Evolutionary conservation across 495 filamentous ascomycete genomes (phyloP), one percentile per base, ranked within the genome.

Genomic region (Hypoxylon fuscum): DNA sequence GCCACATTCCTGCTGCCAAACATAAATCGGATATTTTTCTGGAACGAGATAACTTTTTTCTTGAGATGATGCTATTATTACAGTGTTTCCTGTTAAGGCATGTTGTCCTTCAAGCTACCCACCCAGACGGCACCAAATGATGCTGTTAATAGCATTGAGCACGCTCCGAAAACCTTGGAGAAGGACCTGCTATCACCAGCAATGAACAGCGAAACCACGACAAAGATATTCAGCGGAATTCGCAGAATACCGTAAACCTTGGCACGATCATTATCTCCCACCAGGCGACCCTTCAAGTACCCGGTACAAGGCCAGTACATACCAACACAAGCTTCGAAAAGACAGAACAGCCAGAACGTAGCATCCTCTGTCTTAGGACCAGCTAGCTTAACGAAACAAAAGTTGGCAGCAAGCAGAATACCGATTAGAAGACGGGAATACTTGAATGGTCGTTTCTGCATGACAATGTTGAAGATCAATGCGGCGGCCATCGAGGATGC

Each of bases 231-330:
- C 49, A 84, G 68, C 14, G 83, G 83, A 7, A 83, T 73, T 47
- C 84, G 70, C 9, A 66, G 25, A 20, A 84, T 60, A 2, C 76
- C 76, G 66, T 87, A 86, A 3, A 85, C 75, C 27, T 79, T 76
- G 4, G 80, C 78, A 12, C 83, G 74, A 8, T 78, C 70, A 8
- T 74, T 72, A 48, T 85, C 81, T 0, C 79, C 77, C 8, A 87
- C 73, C 14, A 85, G 63, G 41, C 63, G 66, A 1, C 77, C 79
- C 62, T 83, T 84, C 34, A 83, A 54, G 34, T 74, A 76, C 2
- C 77, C 79, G 64, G 83, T 81, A 46, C 72, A 74, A 1, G 83
- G 83, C 55, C 77, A 85, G 59, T 85, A 87, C 55, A 83, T 72
- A 32, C 83, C 82, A 8, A 83, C 75, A 31, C 78, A 80, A 1